Evolutionary conservation across 2,329 filamentous ascomycete species (phyloP).

Genomic region (Colletotrichum euphorbiae): DNA sequence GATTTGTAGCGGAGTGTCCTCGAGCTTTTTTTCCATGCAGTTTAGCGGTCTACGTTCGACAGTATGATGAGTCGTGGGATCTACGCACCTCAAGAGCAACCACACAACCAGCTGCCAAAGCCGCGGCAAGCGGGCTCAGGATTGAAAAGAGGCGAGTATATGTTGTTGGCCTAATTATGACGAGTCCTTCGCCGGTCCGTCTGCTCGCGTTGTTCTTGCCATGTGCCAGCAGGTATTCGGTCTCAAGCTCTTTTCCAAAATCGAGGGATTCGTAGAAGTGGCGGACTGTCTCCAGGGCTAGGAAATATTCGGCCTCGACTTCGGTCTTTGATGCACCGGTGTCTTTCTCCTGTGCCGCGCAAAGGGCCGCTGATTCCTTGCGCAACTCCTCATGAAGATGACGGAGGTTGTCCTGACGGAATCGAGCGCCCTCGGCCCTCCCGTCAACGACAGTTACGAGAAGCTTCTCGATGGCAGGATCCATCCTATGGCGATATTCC

Average conservation of each 20-base stretch:
- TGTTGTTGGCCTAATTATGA: constrained; percentile 44
- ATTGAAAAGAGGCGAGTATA: constrained; percentile 45
- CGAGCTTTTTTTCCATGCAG: constrained; percentile 10
- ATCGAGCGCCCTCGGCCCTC: constrained; percentile 57
- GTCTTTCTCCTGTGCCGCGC: constrained; percentile 55
- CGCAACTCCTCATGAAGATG: constrained; percentile 53
- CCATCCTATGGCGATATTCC: background rate
- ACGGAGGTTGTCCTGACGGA: constrained; percentile 59
- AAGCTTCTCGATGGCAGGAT: constrained; percentile 42
- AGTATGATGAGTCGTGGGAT: constrained; percentile 23
- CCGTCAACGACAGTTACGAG: constrained; percentile 57
- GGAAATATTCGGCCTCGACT: constrained; percentile 54
- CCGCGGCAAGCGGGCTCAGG: constrained; percentile 43
- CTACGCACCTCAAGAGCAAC: constrained; percentile 44
- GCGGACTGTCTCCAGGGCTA: constrained; percentile 53
- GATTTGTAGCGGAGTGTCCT: constrained; percentile 29
- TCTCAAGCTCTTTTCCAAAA: constrained; percentile 41
- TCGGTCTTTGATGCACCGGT: constrained; percentile 41
- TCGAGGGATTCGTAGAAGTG: constrained; percentile 54
- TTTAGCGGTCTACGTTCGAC: background rate
- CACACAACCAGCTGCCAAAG: constrained; percentile 47
- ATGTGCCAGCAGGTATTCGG: constrained; percentile 42
- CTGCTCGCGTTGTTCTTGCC: constrained; percentile 29
- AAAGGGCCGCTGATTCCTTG: constrained; percentile 49
- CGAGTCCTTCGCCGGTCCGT: constrained; percentile 39